Evolutionary conservation across 1,284 basidiomycete species (phyloP).

Genomic region (Marasmius oreades): DNA sequence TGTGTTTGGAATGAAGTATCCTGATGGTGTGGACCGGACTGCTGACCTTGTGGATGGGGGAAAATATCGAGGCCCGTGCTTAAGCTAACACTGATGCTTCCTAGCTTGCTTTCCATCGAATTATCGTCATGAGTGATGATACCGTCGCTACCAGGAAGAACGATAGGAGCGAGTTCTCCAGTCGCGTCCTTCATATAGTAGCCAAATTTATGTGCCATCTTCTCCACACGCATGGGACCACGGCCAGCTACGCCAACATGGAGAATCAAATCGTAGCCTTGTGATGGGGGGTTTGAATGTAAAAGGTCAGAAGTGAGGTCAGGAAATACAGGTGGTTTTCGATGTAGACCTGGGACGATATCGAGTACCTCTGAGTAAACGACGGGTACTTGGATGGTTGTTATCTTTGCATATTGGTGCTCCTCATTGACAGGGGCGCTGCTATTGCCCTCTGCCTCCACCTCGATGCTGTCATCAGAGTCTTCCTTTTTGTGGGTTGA

Average conservation of each 20-base stretch:
- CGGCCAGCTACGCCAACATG: slow-evolving; percentile 69
- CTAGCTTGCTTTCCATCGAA: slow-evolving; percentile 5
- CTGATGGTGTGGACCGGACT: no score
- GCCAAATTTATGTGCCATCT: slow-evolving; percentile 64
- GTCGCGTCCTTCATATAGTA: slow-evolving; percentile 69
- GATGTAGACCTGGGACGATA: slow-evolving; percentile 56
- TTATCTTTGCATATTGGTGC: slow-evolving; percentile 48
- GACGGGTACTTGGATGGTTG: slow-evolving; percentile 57
- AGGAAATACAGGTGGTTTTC: slow-evolving; percentile 58
- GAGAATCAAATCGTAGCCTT: slow-evolving; percentile 72
- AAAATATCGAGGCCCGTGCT: neutral
- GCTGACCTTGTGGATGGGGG: neutral
- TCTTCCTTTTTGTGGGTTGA: neutral
- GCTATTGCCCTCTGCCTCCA: neutral
- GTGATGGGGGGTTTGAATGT: slow-evolving; percentile 42
- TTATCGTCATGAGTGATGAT: slow-evolving; percentile 4
- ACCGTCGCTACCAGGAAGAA: slow-evolving; percentile 4
- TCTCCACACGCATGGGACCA: slow-evolving; percentile 63
- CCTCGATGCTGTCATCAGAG: neutral
- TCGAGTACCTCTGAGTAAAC: slow-evolving; percentile 59
- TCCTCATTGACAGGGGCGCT: neutral
- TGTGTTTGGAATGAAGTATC: neutral
- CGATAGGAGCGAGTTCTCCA: slow-evolving; percentile 32
- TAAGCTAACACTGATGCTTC: neutral
- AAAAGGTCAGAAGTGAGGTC: slow-evolving; percentile 23